phyloP scores from a whole-genome alignment of 371 early-diverging fungal genomes.

The Rhizopus arrhizus region DNA sequence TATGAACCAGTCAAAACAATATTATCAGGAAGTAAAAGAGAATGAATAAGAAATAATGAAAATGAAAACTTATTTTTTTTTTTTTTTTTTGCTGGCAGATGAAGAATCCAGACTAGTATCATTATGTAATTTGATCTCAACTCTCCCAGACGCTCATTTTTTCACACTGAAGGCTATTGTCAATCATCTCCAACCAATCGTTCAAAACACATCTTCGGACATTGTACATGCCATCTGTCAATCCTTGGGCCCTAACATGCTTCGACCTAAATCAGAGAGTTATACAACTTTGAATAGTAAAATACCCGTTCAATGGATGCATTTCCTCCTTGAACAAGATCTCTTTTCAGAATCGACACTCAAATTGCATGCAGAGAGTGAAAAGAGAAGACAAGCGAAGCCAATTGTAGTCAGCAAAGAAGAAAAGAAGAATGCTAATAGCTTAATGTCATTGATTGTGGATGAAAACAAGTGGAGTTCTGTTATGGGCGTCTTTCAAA shows the following conservation, averaged over 20 bases:
- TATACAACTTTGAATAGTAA: slow-evolving; percentile 57
- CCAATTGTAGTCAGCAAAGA: slow-evolving; percentile 30
- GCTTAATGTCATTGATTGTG: slow-evolving; percentile 40
- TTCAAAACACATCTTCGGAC: slow-evolving; percentile 1
- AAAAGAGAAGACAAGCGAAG: slow-evolving; percentile 39
- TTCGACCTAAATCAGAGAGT: slow-evolving; percentile 55
- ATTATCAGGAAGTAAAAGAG: slow-evolving; percentile 58
- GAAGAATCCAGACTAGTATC: slow-evolving; percentile 47
- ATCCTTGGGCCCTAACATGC: slow-evolving; percentile 57
- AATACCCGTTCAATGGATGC: slow-evolving; percentile 51
- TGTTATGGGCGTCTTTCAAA: slow-evolving; percentile 44
- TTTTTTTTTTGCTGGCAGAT: background rate
- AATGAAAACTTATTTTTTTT: background rate
- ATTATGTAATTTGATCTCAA: slow-evolving; percentile 60
- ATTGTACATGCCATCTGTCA: slow-evolving; percentile 37
- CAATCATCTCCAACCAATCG: slow-evolving; percentile 48
- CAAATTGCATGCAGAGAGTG: slow-evolving; percentile 43
- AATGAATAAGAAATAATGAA: background rate
- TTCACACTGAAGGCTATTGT: slow-evolving; percentile 53
- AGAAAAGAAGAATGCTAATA: slow-evolving; percentile 2
- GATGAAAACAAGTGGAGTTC: slow-evolving; percentile 35
- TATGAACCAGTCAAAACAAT: slow-evolving; percentile 74
- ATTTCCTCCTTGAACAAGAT: slow-evolving; percentile 51
- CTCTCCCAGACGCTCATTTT: slow-evolving; percentile 58
- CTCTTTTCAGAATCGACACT: slow-evolving; percentile 40